These are phyloP conservation scores for Cytospora piceicola DNA, from an alignment of 2,329 filamentous ascomycete species.

Conservation along the genomic window DNA sequence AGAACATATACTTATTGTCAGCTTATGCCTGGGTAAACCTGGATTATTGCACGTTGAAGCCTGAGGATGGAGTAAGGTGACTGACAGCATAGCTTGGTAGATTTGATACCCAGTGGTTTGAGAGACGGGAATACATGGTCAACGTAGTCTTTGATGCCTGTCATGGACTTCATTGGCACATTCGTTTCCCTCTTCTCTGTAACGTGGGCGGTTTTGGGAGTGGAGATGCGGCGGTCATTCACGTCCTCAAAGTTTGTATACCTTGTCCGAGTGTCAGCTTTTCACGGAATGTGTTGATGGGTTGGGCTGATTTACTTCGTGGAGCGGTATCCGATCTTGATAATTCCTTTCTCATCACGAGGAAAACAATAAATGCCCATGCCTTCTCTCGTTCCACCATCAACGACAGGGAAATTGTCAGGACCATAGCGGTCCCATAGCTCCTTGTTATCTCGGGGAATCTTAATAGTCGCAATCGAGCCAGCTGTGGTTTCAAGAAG, in stretches of 20 bases:
- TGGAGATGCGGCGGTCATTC: constrained; percentile 7
- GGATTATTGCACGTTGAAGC: neutral
- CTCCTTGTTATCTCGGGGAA: constrained; percentile 23
- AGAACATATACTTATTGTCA: neutral
- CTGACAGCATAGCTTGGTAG: constrained; percentile 33
- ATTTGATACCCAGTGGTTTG: constrained; percentile 20
- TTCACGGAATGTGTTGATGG: neutral
- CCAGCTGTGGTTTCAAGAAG: constrained; percentile 16
- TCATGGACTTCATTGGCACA: constrained; percentile 3
- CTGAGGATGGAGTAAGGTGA: neutral
- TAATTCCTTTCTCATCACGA: constrained; percentile 17
- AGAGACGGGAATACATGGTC: constrained; percentile 19
- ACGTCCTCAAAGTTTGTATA: constrained; percentile 14
- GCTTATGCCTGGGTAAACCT: too few relatives aligned
- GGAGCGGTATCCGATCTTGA: constrained; percentile 24
- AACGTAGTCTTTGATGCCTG: constrained; percentile 20
- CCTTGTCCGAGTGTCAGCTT: neutral
- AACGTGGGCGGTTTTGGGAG: constrained; percentile 10
- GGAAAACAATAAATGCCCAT: constrained; percentile 28
- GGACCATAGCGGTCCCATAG: constrained; percentile 13
- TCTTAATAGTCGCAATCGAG: constrained; percentile 12
- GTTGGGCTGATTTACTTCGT: neutral
- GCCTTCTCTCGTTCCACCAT: constrained; percentile 7
- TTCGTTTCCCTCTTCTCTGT: constrained; percentile 1
- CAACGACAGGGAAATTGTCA: constrained; percentile 17